Evolutionary conservation across 176 grass and related monocot genomes (phyloP).

Genomic region (Triticum dicoccoides): DNA sequence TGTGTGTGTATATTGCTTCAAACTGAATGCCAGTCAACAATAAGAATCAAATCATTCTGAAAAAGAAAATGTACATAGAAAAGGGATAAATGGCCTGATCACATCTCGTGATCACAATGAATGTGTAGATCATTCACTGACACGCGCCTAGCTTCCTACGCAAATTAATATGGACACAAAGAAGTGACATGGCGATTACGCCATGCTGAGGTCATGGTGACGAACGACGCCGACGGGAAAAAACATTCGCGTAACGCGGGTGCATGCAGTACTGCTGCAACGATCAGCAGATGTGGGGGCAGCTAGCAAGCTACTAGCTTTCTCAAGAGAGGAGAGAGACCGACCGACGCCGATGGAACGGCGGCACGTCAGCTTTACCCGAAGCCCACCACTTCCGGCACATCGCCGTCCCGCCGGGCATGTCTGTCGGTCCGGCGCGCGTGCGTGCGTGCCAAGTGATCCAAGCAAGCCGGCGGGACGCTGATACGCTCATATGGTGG

Average conservation of each 20-base stretch:
- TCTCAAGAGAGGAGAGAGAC: not conserved
- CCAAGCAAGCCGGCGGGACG: not conserved
- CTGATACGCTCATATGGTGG: not conserved
- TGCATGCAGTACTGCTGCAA: not conserved
- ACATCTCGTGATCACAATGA: not conserved
- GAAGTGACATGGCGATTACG: conserved; percentile 26
- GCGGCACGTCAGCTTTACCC: conserved; percentile 33
- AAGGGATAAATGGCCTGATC: too few species aligned
- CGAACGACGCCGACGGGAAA: not conserved
- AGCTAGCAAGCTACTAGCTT: not conserved
- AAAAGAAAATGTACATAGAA: too few species aligned
- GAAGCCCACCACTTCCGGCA: conserved; percentile 4
- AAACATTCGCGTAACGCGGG: not conserved
- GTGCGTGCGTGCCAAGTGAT: not conserved
- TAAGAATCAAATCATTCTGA: not conserved
- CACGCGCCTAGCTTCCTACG: not conserved
- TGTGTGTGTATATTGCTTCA: too few species aligned
- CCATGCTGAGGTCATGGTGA: conserved; percentile 11
- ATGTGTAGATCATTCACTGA: too few species aligned
- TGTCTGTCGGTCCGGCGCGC: not conserved
- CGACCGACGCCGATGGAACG: conserved; percentile 19
- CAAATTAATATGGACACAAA: not conserved
- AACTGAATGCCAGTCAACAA: too few species aligned
- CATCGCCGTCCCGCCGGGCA: conserved; percentile 19
- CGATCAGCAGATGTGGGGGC: not conserved